Evolutionary conservation across 2,329 filamentous ascomycete genomes (phyloP).

Genomic region (Cladosporium cucumerinum): DNA sequence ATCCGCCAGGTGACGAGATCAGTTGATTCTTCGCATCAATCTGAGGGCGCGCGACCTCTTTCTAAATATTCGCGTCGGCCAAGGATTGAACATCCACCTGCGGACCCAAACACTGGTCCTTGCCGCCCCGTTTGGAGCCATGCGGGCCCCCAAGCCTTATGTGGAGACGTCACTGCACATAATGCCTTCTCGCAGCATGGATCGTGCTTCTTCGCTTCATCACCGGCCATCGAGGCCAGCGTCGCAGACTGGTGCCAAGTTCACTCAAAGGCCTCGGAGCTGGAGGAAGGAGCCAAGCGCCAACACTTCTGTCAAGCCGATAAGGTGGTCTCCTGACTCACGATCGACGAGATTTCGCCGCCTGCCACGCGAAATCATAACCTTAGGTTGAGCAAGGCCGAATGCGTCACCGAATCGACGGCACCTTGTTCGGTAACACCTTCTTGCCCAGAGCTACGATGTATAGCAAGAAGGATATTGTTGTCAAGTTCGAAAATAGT

Average conservation of each 20-base stretch:
- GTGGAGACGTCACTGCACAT: slow-evolving; percentile 7
- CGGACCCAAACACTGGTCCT: not conserved
- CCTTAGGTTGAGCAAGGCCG: not conserved
- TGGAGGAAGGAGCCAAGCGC: not conserved
- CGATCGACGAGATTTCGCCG: slow-evolving; percentile 3
- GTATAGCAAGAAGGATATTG: not conserved
- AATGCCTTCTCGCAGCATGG: not conserved
- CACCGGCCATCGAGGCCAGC: not conserved
- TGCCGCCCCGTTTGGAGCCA: not conserved
- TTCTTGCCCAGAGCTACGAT: not conserved
- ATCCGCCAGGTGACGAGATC: not conserved
- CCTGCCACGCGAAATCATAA: not conserved
- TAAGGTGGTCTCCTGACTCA: not conserved
- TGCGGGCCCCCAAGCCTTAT: not conserved
- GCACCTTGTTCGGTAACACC: not conserved
- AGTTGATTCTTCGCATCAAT: not conserved
- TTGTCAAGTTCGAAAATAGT: not conserved
- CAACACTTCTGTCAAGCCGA: slow-evolving; percentile 1
- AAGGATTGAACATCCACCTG: not conserved
- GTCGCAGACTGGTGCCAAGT: slow-evolving; percentile 9
- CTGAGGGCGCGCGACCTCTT: not conserved
- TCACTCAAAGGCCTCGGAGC: slow-evolving; percentile 5
- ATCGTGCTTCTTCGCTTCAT: not conserved
- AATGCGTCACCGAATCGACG: not conserved
- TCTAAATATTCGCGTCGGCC: slow-evolving; percentile 2